Evolutionary conservation across 2,329 filamentous ascomycete species (phyloP).

Genomic region (Paraphaeosphaeria sporulosa): DNA sequence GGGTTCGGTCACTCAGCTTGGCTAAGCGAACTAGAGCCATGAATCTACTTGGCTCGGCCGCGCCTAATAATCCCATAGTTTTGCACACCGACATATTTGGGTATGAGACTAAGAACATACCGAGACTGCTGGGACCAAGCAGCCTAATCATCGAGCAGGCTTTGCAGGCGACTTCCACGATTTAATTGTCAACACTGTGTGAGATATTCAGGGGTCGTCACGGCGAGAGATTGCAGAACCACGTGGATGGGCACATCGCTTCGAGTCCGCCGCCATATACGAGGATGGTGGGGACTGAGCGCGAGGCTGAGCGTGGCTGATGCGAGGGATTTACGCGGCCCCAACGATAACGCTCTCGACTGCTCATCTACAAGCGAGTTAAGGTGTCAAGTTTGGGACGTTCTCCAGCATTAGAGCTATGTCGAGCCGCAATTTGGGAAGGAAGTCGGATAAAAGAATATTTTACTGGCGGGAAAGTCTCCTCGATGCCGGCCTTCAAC

Average conservation of each 20-base stretch:
- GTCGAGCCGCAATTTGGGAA: not conserved
- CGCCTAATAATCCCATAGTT: slow-evolving; percentile 13
- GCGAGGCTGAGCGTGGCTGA: not conserved
- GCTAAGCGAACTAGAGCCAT: slow-evolving; percentile 15
- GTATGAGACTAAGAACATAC: slow-evolving; percentile 9
- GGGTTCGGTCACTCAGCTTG: slow-evolving; percentile 18
- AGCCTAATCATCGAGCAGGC: not conserved
- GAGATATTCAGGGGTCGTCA: slow-evolving; percentile 12
- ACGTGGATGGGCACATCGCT: slow-evolving; percentile 10
- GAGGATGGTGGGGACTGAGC: slow-evolving; percentile 1
- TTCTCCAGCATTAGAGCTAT: not conserved
- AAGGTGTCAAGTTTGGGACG: not conserved
- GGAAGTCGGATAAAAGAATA: not conserved
- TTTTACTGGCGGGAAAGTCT: not conserved
- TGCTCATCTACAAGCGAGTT: not conserved
- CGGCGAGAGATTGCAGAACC: slow-evolving; percentile 6
- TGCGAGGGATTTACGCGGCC: not conserved
- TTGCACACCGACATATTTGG: slow-evolving; percentile 14
- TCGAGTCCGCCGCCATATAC: slow-evolving; percentile 6
- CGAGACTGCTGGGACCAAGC: slow-evolving; percentile 7
- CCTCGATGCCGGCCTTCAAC: not conserved
- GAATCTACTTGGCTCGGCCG: slow-evolving; percentile 12
- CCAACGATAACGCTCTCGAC: not conserved
- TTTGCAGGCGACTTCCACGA: slow-evolving; percentile 12
- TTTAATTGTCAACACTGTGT: slow-evolving; percentile 6